These are phyloP conservation scores for Jackrogersella multiformis DNA, from an alignment of 495 filamentous ascomycete species.

Conservation along the genomic window DNA sequence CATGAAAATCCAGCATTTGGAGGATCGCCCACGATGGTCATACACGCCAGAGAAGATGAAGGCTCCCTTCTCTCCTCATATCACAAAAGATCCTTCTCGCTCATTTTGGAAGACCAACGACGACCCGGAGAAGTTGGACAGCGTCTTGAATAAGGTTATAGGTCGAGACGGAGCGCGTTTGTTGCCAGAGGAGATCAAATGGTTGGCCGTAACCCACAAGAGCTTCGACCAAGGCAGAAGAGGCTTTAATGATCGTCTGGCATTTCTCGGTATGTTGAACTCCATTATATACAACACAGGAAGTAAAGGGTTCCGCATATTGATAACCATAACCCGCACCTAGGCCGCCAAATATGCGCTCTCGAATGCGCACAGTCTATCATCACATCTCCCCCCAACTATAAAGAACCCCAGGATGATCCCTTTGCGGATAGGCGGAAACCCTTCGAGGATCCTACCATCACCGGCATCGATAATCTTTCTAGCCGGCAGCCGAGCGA, in stretches of 20 bases:
- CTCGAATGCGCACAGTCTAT: slow-evolving; percentile 80
- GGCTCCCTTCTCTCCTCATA: slow-evolving; percentile 69
- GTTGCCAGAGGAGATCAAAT: slow-evolving; percentile 91
- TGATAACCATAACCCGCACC: not conserved
- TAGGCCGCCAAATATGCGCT: slow-evolving; percentile 81
- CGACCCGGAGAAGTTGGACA: slow-evolving; percentile 74
- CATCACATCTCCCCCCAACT: slow-evolving; percentile 55
- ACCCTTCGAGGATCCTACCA: slow-evolving; percentile 77
- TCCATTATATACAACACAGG: not conserved
- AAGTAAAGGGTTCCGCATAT: slow-evolving; percentile 43
- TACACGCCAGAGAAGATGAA: slow-evolving; percentile 81
- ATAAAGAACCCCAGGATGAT: slow-evolving; percentile 48
- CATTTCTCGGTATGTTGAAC: slow-evolving; percentile 77
- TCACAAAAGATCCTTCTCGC: slow-evolving; percentile 57
- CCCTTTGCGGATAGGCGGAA: slow-evolving; percentile 58
- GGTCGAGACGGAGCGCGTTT: slow-evolving; percentile 73
- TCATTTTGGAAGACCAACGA: slow-evolving; percentile 74
- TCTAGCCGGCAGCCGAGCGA: slow-evolving; percentile 62
- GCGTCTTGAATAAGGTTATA: slow-evolving; percentile 75
- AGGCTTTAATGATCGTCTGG: slow-evolving; percentile 92
- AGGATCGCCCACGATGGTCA: slow-evolving; percentile 74
- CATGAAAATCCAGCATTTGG: slow-evolving; percentile 22
- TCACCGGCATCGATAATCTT: slow-evolving; percentile 77
- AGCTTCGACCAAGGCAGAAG: slow-evolving; percentile 95
- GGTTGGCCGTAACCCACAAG: slow-evolving; percentile 97